A percentile compares a stretch with the other conserved stretches of the same genome.
Evolutionary conservation across 345 rosid genomes (phyloP).

Genomic region (Euphorbia pulcherrima): DNA sequence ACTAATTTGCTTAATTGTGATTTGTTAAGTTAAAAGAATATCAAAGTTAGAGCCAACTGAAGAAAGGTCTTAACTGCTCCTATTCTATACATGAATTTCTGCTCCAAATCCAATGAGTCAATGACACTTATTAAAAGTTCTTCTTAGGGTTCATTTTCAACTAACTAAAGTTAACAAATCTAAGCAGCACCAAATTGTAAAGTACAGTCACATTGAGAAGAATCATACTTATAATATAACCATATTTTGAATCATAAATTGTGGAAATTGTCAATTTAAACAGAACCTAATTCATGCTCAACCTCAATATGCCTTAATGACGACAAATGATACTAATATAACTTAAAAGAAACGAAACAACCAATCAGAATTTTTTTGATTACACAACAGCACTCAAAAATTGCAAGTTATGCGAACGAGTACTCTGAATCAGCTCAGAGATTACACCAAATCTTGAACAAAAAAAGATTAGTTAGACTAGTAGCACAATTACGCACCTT

Average conservation of each 20-base stretch:
- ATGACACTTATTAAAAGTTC: too few species aligned
- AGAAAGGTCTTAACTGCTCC: not conserved
- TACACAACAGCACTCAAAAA: not conserved
- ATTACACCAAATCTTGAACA: not conserved
- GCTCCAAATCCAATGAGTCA: too few species aligned
- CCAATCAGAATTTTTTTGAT: not conserved
- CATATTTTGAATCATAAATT: not conserved
- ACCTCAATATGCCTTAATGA: not conserved
- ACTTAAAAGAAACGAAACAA: not conserved
- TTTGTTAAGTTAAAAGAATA: not conserved
- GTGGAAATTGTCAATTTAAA: not conserved
- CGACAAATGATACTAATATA: not conserved
- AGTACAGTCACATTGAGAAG: not conserved
- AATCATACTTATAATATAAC: not conserved
- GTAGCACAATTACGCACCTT: constrained; percentile 42
- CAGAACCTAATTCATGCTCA: not conserved
- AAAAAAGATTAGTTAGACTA: too few species aligned
- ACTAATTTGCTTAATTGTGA: not conserved
- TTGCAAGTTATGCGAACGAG: not conserved
- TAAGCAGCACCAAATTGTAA: not conserved
- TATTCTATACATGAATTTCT: too few species aligned
- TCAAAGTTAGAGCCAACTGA: not conserved
- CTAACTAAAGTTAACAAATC: not conserved
- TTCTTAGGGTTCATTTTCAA: too few species aligned
- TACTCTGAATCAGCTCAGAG: too few species aligned